These are phyloP conservation scores for Austroboletus eburneus DNA, from an alignment of 768 basidiomycete species.

Conservation along the genomic window DNA sequence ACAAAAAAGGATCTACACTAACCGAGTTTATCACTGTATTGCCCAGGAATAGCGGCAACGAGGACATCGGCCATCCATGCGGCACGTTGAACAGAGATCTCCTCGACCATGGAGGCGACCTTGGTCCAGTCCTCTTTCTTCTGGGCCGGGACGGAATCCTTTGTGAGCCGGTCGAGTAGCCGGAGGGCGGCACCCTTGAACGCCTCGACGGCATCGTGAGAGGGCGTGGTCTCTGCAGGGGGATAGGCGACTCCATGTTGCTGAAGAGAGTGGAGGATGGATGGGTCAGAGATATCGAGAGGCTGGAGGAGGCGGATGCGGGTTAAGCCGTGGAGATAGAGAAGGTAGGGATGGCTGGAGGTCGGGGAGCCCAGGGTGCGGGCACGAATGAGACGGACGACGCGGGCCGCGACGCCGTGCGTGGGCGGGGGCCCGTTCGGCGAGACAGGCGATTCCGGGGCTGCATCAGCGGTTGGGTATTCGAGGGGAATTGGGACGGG, in stretches of 20 bases:
- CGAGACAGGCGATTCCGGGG: not conserved
- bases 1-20: slow-evolving; percentile 19
- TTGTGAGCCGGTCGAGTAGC: slow-evolving; percentile 60
- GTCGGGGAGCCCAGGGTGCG: slow-evolving; percentile 34
- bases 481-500: slow-evolving; percentile 39
- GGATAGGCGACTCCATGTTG: slow-evolving; percentile 48
- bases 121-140: slow-evolving; percentile 66
- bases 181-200: slow-evolving; percentile 68
- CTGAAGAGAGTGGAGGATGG: slow-evolving; percentile 31
- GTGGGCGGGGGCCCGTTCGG: slow-evolving; percentile 34
- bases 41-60: slow-evolving; percentile 50
- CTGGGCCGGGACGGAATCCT: slow-evolving; percentile 38
- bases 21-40: slow-evolving; percentile 73
- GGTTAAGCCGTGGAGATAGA: slow-evolving; percentile 69
- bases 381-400: slow-evolving; percentile 66
- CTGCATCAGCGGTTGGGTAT: slow-evolving; percentile 6
- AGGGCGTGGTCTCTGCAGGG: slow-evolving; percentile 38
- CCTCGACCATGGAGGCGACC: slow-evolving; percentile 69
- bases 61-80: slow-evolving; percentile 79
- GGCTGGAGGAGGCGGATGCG: slow-evolving; percentile 54
- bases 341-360: slow-evolving; percentile 56
- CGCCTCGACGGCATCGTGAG: slow-evolving; percentile 51
- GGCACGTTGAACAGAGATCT: slow-evolving; percentile 57
- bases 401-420: slow-evolving; percentile 68
- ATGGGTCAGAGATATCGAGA: slow-evolving; percentile 24